These are phyloP conservation scores for Leishmania martiniquensis DNA, from an alignment of 208 protist species.

Conservation along the genomic window DNA sequence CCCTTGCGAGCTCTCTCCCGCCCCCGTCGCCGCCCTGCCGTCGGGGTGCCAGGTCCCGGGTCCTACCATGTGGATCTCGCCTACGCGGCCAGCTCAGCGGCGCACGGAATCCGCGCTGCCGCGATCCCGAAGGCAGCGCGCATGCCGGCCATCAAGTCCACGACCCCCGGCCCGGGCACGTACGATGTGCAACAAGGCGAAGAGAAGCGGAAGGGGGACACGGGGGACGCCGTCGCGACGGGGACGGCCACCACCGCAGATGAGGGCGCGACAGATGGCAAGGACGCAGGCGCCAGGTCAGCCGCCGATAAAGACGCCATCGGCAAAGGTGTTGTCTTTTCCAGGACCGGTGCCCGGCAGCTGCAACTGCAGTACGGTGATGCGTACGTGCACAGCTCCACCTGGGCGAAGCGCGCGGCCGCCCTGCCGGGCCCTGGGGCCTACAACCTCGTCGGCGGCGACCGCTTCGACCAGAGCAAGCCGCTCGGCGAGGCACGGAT, in stretches of 20 bases:
- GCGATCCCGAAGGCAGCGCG: slow-evolving; percentile 32
- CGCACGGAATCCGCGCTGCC: slow-evolving; percentile 16
- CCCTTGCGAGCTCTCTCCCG: slow-evolving; percentile 17
- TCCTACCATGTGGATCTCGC: slow-evolving; percentile 57
- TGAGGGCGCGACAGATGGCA: background rate
- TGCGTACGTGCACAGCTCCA: slow-evolving; percentile 17
- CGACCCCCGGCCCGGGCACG: slow-evolving; percentile 27
- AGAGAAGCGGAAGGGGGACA: slow-evolving; percentile 5
- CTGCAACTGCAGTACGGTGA: slow-evolving; percentile 28
- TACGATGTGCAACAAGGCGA: slow-evolving; percentile 18
- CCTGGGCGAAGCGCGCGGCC: slow-evolving; percentile 21
- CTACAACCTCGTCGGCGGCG: slow-evolving; percentile 34
- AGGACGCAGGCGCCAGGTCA: background rate
- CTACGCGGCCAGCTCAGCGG: slow-evolving; percentile 34
- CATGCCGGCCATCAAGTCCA: slow-evolving; percentile 27
- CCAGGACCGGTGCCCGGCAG: slow-evolving; percentile 26
- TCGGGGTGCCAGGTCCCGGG: slow-evolving; percentile 52
- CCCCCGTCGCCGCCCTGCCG: slow-evolving; percentile 15
- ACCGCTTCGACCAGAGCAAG: slow-evolving; percentile 19
- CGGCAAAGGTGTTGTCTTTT: slow-evolving; percentile 22
- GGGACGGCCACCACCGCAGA: slow-evolving; percentile 1
- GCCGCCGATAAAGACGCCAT: background rate
- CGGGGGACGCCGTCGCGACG: background rate
- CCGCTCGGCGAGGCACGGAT: slow-evolving; percentile 15
- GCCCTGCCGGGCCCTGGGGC: slow-evolving; percentile 38